Evolutionary conservation across 305 asterid species (phyloP).

Genomic region (Vinca major): DNA sequence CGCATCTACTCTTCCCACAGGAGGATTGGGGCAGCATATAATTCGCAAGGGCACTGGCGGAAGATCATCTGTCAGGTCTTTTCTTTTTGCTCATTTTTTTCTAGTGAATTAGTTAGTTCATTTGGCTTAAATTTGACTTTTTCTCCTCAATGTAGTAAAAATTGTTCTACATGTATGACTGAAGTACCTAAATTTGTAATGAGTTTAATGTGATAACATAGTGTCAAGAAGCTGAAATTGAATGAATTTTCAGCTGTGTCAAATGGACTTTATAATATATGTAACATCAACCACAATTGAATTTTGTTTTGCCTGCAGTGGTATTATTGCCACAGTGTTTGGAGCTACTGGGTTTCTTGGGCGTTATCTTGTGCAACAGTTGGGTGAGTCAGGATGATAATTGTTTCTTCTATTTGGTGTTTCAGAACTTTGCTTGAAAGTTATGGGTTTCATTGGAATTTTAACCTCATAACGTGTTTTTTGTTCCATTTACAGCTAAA

Average conservation of each 20-base stretch:
- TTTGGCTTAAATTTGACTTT: too few species aligned
- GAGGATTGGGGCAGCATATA: slow-evolving; percentile 65
- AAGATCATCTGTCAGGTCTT: slow-evolving; percentile 90
- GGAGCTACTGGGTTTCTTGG: slow-evolving; percentile 98
- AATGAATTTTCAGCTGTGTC: not conserved
- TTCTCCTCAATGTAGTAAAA: not conserved
- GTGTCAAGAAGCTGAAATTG: not conserved
- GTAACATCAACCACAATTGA: slow-evolving; percentile 1
- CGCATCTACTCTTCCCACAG: slow-evolving; percentile 63
- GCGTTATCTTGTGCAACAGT: slow-evolving; percentile 83
- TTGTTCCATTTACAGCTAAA: slow-evolving; percentile 48
- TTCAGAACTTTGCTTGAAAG: not conserved
- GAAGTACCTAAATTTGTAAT: not conserved
- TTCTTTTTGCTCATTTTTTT: slow-evolving; percentile 3
- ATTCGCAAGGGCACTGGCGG: slow-evolving; percentile 98
- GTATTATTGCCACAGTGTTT: slow-evolving; percentile 86
- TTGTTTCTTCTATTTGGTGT: not conserved
- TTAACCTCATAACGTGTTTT: not conserved
- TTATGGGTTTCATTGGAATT: not conserved
- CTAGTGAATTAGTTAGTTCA: not conserved
- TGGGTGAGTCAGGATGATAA: slow-evolving; percentile 41
- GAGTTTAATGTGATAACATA: not conserved
- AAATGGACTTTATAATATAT: not conserved
- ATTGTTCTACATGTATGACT: not conserved
- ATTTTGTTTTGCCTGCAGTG: slow-evolving; percentile 46